These are phyloP conservation scores for Pulveroboletus sp. DNA, from an alignment of 768 basidiomycete species.

Conservation along the genomic window DNA sequence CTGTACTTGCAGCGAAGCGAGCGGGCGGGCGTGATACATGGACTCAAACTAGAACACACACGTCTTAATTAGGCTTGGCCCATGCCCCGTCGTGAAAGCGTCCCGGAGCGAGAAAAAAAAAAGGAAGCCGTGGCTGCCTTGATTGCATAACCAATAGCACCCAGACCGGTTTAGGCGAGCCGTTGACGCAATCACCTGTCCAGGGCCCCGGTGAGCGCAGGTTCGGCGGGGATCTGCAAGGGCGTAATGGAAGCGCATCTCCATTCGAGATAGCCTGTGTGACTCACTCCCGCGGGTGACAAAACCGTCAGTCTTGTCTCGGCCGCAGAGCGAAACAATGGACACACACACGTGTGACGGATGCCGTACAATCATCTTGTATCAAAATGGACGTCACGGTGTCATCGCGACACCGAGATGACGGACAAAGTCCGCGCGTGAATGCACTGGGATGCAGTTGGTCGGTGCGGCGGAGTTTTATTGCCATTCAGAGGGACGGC, in stretches of 20 bases:
- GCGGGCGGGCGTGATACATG: neutral
- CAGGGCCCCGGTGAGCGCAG: conserved; percentile 16
- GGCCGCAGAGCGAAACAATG: conserved; percentile 8
- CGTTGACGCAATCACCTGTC: conserved; percentile 10
- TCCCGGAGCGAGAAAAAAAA: conserved; percentile 21
- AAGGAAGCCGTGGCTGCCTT: conserved; percentile 20
- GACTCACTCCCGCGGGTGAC: conserved; percentile 2
- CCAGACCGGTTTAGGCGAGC: conserved; percentile 14
- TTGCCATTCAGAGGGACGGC: neutral
- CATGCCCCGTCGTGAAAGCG: conserved; percentile 17
- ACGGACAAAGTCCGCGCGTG: conserved; percentile 10
- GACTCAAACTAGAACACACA: conserved; percentile 7
- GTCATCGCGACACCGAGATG: neutral
- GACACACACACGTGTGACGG: neutral
- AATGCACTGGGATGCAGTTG: neutral
- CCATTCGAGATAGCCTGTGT: conserved; percentile 8
- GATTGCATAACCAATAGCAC: conserved; percentile 16
- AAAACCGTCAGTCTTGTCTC: conserved; percentile 1
- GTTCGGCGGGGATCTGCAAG: conserved; percentile 22
- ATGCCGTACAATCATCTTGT: conserved; percentile 1
- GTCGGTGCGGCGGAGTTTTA: conserved; percentile 12
- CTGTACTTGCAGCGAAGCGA: conserved; percentile 21
- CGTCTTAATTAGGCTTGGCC: conserved; percentile 8
- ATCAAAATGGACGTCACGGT: conserved; percentile 8
- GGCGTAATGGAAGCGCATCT: conserved; percentile 1